Evolutionary conservation across 2,329 filamentous ascomycete species (phyloP).

Genomic region (Clathrospora elynae): DNA sequence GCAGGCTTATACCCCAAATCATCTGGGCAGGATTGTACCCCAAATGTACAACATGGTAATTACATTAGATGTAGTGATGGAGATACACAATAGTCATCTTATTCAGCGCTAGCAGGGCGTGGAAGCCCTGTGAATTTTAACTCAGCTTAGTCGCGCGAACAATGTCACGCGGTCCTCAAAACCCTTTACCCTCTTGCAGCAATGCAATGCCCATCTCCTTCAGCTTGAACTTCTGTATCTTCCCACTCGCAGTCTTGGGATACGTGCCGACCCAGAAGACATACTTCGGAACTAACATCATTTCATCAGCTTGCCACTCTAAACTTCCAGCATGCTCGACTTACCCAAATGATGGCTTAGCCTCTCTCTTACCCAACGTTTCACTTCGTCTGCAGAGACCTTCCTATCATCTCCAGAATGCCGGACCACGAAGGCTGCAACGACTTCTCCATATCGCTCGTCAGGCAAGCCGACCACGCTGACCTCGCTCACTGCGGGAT

Average conservation of each 20-base stretch:
- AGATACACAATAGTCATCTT: too few species aligned
- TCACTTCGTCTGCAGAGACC: slow-evolving; percentile 65
- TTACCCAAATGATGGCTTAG: slow-evolving; percentile 72
- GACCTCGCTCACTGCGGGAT: slow-evolving; percentile 72
- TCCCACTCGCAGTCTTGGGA: slow-evolving; percentile 94
- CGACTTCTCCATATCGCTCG: slow-evolving; percentile 80
- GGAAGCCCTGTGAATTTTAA: too few species aligned
- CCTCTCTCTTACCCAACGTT: slow-evolving; percentile 71
- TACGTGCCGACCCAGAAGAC: slow-evolving; percentile 87
- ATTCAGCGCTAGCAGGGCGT: too few species aligned
- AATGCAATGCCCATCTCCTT: slow-evolving; percentile 63
- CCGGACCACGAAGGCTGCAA: slow-evolving; percentile 79
- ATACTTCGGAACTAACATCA: slow-evolving; percentile 67
- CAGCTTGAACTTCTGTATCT: slow-evolving; percentile 94
- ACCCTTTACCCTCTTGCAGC: slow-evolving; percentile 31
- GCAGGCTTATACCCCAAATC: too few species aligned
- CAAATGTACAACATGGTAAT: too few species aligned
- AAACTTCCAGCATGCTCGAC: slow-evolving; percentile 29
- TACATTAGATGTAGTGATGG: too few species aligned
- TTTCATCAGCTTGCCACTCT: not conserved
- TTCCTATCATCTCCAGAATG: slow-evolving; percentile 37
- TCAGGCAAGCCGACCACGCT: slow-evolving; percentile 86
- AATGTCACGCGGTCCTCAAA: too few species aligned
- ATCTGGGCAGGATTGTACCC: too few species aligned
- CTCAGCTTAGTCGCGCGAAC: too few species aligned